Conservation (phyloP, 352 stramenopile species). For the Pythium guiyangense region DNA sequence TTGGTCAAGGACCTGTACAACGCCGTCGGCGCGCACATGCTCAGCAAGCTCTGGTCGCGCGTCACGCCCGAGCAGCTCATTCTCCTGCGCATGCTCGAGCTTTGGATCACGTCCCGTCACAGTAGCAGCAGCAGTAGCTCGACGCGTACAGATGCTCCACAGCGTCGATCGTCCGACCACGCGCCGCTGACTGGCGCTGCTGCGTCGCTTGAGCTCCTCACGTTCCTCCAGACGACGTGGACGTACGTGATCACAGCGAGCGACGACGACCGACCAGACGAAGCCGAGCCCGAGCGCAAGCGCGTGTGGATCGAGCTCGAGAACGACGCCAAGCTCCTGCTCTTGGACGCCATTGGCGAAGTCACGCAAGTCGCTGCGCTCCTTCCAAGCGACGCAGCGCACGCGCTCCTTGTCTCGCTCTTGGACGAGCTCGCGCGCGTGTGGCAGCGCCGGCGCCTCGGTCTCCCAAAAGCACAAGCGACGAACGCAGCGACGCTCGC, state of each 20-base stretch:
- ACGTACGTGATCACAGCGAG: conserved; percentile 31
- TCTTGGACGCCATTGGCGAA: conserved; percentile 67
- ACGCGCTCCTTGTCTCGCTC: conserved; percentile 34
- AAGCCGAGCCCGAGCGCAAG: conserved; percentile 55
- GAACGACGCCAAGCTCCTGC: conserved; percentile 68
- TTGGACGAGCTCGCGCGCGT: conserved; percentile 55
- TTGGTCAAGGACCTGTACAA: conserved; percentile 62
- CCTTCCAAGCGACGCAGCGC: neutral
- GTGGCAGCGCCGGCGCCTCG: conserved; percentile 40
- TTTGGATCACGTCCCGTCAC: conserved; percentile 47
- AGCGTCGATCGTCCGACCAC: neutral
- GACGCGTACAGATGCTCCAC: conserved; percentile 2
- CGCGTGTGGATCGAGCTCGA: conserved; percentile 73
- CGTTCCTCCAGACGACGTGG: conserved; percentile 58
- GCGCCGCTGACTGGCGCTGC: conserved; percentile 9
- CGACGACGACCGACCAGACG: conserved; percentile 54
- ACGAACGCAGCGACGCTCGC: conserved; percentile 13
- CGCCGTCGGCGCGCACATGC: conserved; percentile 62
- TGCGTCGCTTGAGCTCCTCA: conserved; percentile 18
- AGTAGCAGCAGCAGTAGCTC: no score
- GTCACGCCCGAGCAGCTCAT: conserved; percentile 82
- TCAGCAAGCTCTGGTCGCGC: conserved; percentile 75
- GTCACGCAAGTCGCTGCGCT: conserved; percentile 26
- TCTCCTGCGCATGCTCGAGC: conserved; percentile 66
- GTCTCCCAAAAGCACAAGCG: neutral